A percentile compares a stretch with the other conserved stretches of the same genome.
Evolutionary conservation across 1,284 basidiomycete genomes (phyloP).

Genomic region (Flammula alnicola): DNA sequence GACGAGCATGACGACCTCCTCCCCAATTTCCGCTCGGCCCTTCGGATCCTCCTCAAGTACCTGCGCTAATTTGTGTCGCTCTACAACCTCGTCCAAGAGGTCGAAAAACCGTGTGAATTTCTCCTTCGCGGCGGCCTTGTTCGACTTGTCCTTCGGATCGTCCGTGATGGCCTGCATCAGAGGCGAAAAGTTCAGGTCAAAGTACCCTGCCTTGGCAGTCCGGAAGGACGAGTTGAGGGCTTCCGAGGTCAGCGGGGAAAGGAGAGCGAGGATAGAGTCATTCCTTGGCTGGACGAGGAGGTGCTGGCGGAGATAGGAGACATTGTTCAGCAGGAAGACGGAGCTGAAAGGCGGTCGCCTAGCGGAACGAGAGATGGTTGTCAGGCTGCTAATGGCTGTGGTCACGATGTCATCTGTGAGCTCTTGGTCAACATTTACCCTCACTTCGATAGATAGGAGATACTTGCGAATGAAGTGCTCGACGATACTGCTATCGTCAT

Average conservation of each 20-base stretch:
- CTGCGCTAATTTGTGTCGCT: constrained; percentile 67
- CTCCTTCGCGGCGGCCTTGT: constrained; percentile 72
- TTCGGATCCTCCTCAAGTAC: constrained; percentile 75
- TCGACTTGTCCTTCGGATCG: constrained; percentile 62
- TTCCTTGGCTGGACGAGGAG: constrained; percentile 56
- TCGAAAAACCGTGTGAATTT: constrained; percentile 82
- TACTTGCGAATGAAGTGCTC: constrained; percentile 76
- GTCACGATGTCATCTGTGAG: constrained; percentile 68
- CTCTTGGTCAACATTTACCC: not conserved
- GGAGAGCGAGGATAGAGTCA: constrained; percentile 47
- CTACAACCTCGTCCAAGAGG: constrained; percentile 73
- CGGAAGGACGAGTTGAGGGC: constrained; percentile 69
- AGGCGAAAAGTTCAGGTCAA: constrained; percentile 78
- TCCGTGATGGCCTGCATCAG: constrained; percentile 74
- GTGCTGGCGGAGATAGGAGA: constrained; percentile 66
- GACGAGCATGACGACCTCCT: constrained; percentile 76
- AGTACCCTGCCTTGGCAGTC: constrained; percentile 80
- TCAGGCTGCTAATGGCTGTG: constrained; percentile 62
- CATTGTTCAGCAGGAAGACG: constrained; percentile 79
- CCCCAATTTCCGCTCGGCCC: constrained; percentile 58
- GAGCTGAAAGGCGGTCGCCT: constrained; percentile 70
- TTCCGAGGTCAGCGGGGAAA: constrained; percentile 66
- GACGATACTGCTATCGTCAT: constrained; percentile 62
- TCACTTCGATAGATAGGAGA: constrained; percentile 11
- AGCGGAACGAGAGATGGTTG: constrained; percentile 62